Evolutionary conservation across 2,329 filamentous ascomycete species (phyloP), one percentile per base, ranked within the genome.

Genomic region (Colletotrichum kahawae): DNA sequence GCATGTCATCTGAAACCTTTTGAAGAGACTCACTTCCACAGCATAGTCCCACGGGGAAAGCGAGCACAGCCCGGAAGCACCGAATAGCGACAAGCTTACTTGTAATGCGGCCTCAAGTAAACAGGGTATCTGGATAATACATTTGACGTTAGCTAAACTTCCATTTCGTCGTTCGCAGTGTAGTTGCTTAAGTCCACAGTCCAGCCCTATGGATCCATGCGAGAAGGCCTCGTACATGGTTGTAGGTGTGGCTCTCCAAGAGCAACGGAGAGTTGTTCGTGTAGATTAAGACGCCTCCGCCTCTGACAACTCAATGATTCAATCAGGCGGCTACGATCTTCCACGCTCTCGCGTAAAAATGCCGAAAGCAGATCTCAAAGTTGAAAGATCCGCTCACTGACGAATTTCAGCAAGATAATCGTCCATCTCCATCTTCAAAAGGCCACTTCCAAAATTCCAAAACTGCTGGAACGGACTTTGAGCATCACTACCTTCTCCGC

Each of bases 121-220:
- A 38, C 36, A 38, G 36, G 9, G 14, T 16, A 38, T 18, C 2
- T 38, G 16, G 2, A 5, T 38, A 18, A 36, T 4, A 0, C 14
- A 2, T 18, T 7, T 18, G 36, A 38, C 0, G 4, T 5, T 9
- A 18, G 36, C 16, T 16, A 2, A 38, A 1, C 16, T 9, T 18
- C 0, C 16, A 9, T 1, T 9, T 16, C 9, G 0, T 38, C 36
- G 36, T 8, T 1, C 14, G 1, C 18, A 18, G 36, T 38, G 36
- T 38, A 38, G 0, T 38, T 38, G 2, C 4, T 38, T 38, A 16
- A 38, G 16, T 4, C 16, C 1, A 16, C 7, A 38, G 16, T 6
- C 16, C 36, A 18, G 14, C 36, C 14, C 36, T 9, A 18, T 38
- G 4, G 7, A 1, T 9, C 16, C 36, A 38, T 3, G 4, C 4